These are phyloP conservation scores for Candida stauntonica DNA, from an alignment of 805 yeast species.

Conservation along the genomic window DNA sequence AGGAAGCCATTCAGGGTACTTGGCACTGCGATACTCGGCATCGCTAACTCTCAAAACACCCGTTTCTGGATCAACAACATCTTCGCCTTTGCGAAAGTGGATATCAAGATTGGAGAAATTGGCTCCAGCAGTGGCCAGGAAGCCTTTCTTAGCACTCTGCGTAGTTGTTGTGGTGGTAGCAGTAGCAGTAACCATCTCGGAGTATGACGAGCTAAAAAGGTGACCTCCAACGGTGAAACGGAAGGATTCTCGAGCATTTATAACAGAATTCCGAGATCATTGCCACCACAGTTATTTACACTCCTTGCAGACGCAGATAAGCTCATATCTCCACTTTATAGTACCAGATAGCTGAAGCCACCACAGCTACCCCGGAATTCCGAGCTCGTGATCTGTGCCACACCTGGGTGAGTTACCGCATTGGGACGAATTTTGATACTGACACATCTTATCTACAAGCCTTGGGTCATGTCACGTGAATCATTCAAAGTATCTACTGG, in stretches of 20 bases:
- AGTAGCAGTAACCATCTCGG: background rate
- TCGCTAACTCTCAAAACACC: constrained; percentile 45
- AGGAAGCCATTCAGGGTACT: constrained; percentile 58
- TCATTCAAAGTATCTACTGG: background rate
- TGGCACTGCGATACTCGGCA: constrained; percentile 31
- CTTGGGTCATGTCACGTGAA: background rate
- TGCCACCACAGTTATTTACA: too few species aligned
- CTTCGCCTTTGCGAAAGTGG: constrained; percentile 50
- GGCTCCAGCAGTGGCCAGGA: background rate
- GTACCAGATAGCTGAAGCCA: too few species aligned
- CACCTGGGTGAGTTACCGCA: background rate
- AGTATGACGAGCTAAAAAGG: too few species aligned
- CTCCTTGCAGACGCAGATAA: too few species aligned
- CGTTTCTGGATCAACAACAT: constrained; percentile 39
- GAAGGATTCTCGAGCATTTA: too few species aligned
- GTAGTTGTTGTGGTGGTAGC: constrained; percentile 1
- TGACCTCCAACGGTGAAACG: too few species aligned
- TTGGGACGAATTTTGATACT: background rate
- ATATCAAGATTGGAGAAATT: constrained; percentile 27
- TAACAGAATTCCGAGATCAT: too few species aligned
- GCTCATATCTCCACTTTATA: too few species aligned
- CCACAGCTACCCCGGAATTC: too few species aligned
- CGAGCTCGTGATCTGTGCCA: too few species aligned
- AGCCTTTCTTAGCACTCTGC: too few species aligned
- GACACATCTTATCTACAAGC: background rate